Percentiles rank a stretch among this genome's conserved stretches.
These are phyloP conservation scores for Calocera viscosa DNA, from an alignment of 768 basidiomycete genomes.

Conservation along the genomic window DNA sequence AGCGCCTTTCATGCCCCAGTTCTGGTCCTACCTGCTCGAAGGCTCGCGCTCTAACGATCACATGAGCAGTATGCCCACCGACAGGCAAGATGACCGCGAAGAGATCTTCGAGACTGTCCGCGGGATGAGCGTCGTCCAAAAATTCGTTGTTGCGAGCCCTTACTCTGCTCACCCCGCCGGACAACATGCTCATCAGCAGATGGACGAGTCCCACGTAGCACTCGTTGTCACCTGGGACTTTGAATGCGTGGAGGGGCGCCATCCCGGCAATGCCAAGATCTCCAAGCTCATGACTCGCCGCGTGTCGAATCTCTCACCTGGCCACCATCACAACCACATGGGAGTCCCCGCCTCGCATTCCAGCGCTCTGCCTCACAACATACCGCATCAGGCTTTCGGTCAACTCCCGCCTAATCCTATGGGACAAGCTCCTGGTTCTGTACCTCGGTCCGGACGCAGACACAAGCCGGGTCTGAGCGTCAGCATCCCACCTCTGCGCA, in stretches of 20 bases:
- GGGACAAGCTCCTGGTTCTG: background rate
- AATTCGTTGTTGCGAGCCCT: slow-evolving; percentile 16
- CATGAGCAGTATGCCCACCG: background rate
- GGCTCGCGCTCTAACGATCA: background rate
- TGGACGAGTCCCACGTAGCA: slow-evolving; percentile 18
- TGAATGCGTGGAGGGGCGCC: slow-evolving; percentile 10
- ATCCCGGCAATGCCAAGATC: slow-evolving; percentile 7
- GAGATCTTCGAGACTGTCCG: slow-evolving; percentile 14
- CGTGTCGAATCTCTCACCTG: background rate
- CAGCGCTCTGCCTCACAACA: background rate
- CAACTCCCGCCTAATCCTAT: background rate
- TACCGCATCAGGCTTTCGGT: background rate
- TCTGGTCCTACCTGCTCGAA: slow-evolving; percentile 17
- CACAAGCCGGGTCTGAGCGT: slow-evolving; percentile 7
- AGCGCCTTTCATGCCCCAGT: slow-evolving; percentile 17
- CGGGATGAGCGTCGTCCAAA: slow-evolving; percentile 18
- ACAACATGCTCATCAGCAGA: background rate
- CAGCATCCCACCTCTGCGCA: slow-evolving; percentile 5
- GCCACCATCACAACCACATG: background rate
- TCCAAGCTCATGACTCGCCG: slow-evolving; percentile 6
- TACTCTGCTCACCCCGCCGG: background rate
- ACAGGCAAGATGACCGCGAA: slow-evolving; percentile 12
- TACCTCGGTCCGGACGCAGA: background rate
- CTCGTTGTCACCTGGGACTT: slow-evolving; percentile 20
- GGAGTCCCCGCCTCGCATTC: background rate